Evolutionary conservation across 129 eudicot species (phyloP).

Genomic region (Pseudognaphalium luteoalbum): DNA sequence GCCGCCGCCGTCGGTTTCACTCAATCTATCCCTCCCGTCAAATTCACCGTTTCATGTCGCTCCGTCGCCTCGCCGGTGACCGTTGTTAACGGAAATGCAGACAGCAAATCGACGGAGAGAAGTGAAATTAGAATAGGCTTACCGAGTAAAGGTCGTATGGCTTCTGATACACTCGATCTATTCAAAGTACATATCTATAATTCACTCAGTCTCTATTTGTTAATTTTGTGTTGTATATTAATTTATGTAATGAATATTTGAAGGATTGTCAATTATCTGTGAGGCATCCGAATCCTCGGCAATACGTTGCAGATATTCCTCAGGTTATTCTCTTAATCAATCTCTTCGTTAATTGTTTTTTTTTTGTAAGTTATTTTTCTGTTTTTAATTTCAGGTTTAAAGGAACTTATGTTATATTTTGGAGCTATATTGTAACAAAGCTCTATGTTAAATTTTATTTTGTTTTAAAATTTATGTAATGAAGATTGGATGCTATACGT

Average conservation of each 20-base stretch:
- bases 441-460: no score
- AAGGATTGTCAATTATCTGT: slow-evolving; percentile 92
- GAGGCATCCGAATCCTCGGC: slow-evolving; percentile 88
- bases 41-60: slow-evolving; percentile 50
- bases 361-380: neutral
- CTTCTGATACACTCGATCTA: slow-evolving; percentile 73
- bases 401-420: neutral
- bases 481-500: neutral
- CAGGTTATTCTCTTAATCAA: slow-evolving; percentile 48
- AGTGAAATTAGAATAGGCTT: slow-evolving; percentile 76
- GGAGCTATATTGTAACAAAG: neutral
- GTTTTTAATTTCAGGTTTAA: neutral
- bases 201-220: no score
- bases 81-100: slow-evolving; percentile 52
- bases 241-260: neutral
- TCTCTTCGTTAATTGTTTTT: neutral
- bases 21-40: slow-evolving; percentile 29
- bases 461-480: no score
- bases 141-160: slow-evolving; percentile 97
- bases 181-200: slow-evolving; percentile 46
- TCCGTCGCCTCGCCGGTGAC: slow-evolving; percentile 54
- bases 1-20: slow-evolving; percentile 18
- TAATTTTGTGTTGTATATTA: neutral
- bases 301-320: slow-evolving; percentile 90
- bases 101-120: slow-evolving; percentile 33